Percentiles rank a stretch among this genome's conserved stretches.
Evolutionary conservation across 129 eudicot genomes (phyloP).

Genomic region (Flaveria sonorensis): DNA sequence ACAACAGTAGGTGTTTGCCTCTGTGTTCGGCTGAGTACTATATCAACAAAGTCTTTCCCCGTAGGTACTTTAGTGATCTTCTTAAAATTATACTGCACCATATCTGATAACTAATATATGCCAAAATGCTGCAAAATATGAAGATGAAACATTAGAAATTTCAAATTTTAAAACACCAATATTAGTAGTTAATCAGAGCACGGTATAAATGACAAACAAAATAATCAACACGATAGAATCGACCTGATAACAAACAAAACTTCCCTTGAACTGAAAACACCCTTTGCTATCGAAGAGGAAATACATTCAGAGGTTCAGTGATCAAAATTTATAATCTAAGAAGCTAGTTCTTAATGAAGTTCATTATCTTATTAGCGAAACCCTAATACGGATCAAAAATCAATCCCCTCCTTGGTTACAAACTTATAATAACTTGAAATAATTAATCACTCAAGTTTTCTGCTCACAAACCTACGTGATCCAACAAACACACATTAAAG

Average conservation of each 20-base stretch:
- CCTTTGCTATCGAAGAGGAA: background rate
- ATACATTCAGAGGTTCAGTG: background rate
- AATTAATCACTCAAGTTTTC: background rate
- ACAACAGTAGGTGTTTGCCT: constrained; percentile 92
- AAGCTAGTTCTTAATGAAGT: background rate
- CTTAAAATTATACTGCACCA: constrained; percentile 96
- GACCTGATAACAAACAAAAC: background rate
- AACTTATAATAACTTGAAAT: background rate
- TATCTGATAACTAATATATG: constrained; percentile 26
- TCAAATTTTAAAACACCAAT: no score
- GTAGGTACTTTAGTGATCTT: constrained; percentile 88
- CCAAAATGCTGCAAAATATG: constrained; percentile 33
- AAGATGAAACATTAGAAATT: constrained; percentile 1
- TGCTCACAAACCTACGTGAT: background rate
- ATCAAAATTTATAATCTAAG: background rate
- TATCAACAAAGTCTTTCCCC: constrained; percentile 86
- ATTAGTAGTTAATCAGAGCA: no score
- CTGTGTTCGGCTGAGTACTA: constrained; percentile 81
- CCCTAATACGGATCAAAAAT: background rate
- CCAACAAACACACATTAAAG: background rate
- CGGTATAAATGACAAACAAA: background rate
- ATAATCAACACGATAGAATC: background rate
- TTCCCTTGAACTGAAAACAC: background rate
- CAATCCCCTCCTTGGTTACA: background rate
- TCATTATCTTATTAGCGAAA: background rate